phyloP scores from a whole-genome alignment of 106 monocot species.

The Apostasia shenzhenica region DNA sequence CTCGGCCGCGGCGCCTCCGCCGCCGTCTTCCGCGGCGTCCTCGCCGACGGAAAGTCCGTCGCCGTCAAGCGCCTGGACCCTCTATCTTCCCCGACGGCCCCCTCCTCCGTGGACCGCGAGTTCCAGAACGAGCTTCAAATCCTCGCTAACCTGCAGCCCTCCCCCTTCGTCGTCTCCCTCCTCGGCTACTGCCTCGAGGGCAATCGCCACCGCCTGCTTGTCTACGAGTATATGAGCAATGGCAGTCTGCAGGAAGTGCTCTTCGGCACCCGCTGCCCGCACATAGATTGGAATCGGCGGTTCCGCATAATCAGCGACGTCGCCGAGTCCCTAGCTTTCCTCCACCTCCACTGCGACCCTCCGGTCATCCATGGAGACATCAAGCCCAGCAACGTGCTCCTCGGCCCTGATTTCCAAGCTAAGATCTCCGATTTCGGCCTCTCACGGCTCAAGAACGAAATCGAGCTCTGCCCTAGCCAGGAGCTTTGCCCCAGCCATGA shows the following conservation, averaged over 20 bases:
- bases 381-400: conserved; percentile 86
- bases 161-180: conserved; percentile 50
- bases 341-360: conserved; percentile 64
- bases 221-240: conserved; percentile 51
- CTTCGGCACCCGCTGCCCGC: conserved; percentile 12
- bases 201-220: conserved; percentile 24
- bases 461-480: conserved; percentile 21
- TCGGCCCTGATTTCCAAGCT: conserved; percentile 47
- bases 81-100: not conserved
- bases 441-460: conserved; percentile 41
- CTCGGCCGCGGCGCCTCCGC: conserved; percentile 61
- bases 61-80: conserved; percentile 39
- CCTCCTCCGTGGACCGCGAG: conserved; percentile 15
- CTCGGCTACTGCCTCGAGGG: conserved; percentile 47
- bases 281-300: conserved; percentile 23
- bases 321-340: conserved; percentile 45
- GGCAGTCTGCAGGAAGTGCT: conserved; percentile 55
- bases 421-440: conserved; percentile 79
- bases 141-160: conserved; percentile 27
- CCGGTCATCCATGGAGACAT: conserved; percentile 88
- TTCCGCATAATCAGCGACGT: conserved; percentile 47
- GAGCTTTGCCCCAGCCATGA: conserved; percentile 6
- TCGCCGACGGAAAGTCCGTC: conserved; percentile 25
- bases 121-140: conserved; percentile 46
- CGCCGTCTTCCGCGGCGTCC: conserved; percentile 42